Evolutionary conservation across 2,329 filamentous ascomycete species (phyloP).

Genomic region (Corynespora cassiicola): DNA sequence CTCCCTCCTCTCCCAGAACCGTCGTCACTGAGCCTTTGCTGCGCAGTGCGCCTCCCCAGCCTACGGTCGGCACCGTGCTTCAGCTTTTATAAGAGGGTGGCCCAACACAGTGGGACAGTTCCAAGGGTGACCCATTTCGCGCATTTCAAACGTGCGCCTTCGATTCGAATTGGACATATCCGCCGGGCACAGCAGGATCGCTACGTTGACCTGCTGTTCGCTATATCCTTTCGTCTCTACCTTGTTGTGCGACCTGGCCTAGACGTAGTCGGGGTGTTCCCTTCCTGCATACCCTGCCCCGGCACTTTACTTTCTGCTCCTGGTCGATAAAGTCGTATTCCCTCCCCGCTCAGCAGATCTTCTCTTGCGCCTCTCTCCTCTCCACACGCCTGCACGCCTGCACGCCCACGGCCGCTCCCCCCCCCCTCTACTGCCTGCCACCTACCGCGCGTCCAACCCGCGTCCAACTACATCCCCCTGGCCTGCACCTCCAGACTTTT

Average conservation of each 20-base stretch:
- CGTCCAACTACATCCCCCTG: constrained; percentile 12
- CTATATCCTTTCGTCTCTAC: constrained; percentile 37
- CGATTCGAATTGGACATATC: constrained; percentile 33
- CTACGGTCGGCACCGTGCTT: constrained; percentile 37
- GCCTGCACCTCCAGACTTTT: constrained; percentile 17
- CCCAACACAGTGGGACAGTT: constrained; percentile 37
- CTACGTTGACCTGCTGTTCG: constrained; percentile 36
- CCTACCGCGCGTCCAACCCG: constrained; percentile 18
- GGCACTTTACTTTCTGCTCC: constrained; percentile 38
- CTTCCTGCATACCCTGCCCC: constrained; percentile 26
- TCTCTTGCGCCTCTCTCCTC: constrained; percentile 30
- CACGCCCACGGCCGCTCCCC: constrained; percentile 18
- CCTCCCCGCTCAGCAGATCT: constrained; percentile 42
- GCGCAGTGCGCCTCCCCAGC: constrained; percentile 36
- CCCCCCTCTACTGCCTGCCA: constrained; percentile 22
- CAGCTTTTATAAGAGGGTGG: constrained; percentile 33
- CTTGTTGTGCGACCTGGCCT: constrained; percentile 36
- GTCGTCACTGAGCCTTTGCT: constrained; percentile 33
- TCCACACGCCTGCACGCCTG: constrained; percentile 29
- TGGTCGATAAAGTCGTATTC: constrained; percentile 42
- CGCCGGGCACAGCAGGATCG: constrained; percentile 30
- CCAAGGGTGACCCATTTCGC: constrained; percentile 34
- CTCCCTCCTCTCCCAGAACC: constrained; percentile 24
- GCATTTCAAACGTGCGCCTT: constrained; percentile 28
- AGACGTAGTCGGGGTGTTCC: constrained; percentile 21